Base-by-base conservation (phyloP, 352 stramenopile species). In the Pythium monospermum region DNA sequence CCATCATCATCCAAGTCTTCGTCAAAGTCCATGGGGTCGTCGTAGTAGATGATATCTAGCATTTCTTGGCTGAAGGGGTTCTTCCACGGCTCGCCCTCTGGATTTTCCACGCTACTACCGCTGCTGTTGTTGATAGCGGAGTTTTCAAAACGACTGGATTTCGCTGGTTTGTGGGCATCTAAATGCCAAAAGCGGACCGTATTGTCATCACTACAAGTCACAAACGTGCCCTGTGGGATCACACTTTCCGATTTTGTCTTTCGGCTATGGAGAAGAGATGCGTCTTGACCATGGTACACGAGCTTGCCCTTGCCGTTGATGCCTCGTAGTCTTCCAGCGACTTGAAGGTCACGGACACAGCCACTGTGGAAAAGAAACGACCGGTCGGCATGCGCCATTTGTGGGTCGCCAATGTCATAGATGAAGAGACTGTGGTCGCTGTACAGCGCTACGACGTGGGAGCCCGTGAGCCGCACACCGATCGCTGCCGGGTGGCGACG, bases 151-250 rank as follows among this genome's bases (percentile, higher is more conserved):
- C 53, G 53, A 45, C 42, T 61, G 0, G 59, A 42, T 30, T 67
- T 67, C 2, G 44, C 21, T 39, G 49, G 52, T 54, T 83, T 82
- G 57, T 87, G 71, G 8, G 83, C 40, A 23, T 91, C 81, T 23
- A 96, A 53, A 52, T 96, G 75, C 88, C 88, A 97, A 6, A 96
- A 63, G 1, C 85, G 71, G 18, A 95, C 49, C 0, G 87, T 96
- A 48, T 94, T 91, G 56, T 97, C 88, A 22, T 91, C 83, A 5
- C 73, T 72, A 48, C 82, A 93, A 0, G 85, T 96, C 4, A 94
- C 69, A 50, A 97, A 84, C 3, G 79, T 71, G 6, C 79, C 79
- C 13, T 73, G 71, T 1, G 87, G 87, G 12, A 90, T 50, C 1
- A 69, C 48, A 16, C 49, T 53, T 4, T 59, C 44, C 1, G 52